These are phyloP conservation scores for Alternaria postmessia DNA, from an alignment of 2,329 filamentous ascomycete genomes.

Conservation along the genomic window DNA sequence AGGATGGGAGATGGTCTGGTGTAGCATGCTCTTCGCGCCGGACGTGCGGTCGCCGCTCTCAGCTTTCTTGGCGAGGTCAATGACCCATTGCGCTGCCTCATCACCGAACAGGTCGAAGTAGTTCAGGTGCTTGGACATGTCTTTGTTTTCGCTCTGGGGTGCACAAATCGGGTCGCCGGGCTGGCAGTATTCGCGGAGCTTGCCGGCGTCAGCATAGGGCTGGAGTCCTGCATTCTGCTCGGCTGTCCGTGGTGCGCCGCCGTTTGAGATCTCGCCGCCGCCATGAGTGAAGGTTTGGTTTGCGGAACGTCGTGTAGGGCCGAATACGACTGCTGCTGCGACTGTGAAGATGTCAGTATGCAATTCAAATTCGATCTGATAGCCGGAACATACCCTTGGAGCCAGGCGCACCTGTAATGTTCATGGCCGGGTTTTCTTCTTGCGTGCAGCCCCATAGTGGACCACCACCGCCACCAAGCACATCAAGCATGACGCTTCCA, in stretches of 20 bases:
- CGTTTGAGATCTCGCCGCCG: slow-evolving; percentile 32
- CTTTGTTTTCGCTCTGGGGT: slow-evolving; percentile 53
- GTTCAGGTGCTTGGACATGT: slow-evolving; percentile 65
- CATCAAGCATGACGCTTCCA: slow-evolving; percentile 35
- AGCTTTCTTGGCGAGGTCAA: slow-evolving; percentile 29
- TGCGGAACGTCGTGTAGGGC: slow-evolving; percentile 36
- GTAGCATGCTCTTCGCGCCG: slow-evolving; percentile 27
- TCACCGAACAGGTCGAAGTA: slow-evolving; percentile 57
- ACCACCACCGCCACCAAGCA: slow-evolving; percentile 38
- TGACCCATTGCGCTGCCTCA: slow-evolving; percentile 35
- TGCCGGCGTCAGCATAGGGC: slow-evolving; percentile 49
- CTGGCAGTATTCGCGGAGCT: slow-evolving; percentile 71
- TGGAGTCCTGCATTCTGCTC: slow-evolving; percentile 32
- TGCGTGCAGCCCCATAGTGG: slow-evolving; percentile 36
- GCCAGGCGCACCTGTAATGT: slow-evolving; percentile 29
- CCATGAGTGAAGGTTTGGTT: slow-evolving; percentile 34
- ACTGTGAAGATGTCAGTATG: slow-evolving; percentile 26
- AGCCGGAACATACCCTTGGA: slow-evolving; percentile 26
- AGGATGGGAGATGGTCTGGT: slow-evolving; percentile 32
- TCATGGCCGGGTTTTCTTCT: slow-evolving; percentile 31
- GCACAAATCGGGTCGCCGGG: slow-evolving; percentile 69
- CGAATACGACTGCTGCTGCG: slow-evolving; percentile 34
- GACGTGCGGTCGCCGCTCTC: slow-evolving; percentile 15
- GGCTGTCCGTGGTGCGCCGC: slow-evolving; percentile 30
- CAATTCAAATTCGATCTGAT: neutral